These are phyloP conservation scores for Fusarium circinatum DNA, from an alignment of 2,329 filamentous ascomycete genomes.

Conservation along the genomic window DNA sequence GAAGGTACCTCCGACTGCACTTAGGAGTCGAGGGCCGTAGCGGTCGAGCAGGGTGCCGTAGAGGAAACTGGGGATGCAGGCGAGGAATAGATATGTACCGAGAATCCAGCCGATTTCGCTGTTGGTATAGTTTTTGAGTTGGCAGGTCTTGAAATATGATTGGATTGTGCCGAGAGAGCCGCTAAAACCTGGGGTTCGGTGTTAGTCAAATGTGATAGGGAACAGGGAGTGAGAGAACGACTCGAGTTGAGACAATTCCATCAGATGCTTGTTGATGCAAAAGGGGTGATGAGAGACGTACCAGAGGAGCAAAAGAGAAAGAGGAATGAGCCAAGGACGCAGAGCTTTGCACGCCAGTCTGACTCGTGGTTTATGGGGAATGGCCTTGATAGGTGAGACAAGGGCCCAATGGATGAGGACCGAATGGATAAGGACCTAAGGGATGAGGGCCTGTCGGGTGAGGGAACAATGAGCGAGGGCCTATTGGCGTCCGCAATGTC, in stretches of 20 bases:
- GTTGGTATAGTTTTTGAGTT: slow-evolving; percentile 52
- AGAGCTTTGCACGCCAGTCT: slow-evolving; percentile 17
- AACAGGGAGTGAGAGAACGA: not conserved
- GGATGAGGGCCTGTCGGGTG: not conserved
- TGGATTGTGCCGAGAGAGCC: slow-evolving; percentile 57
- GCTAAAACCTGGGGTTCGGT: slow-evolving; percentile 52
- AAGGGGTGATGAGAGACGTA: not conserved
- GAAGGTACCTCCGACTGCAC: slow-evolving; percentile 48
- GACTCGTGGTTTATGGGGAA: slow-evolving; percentile 4
- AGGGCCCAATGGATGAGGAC: not conserved
- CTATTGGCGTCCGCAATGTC: not conserved
- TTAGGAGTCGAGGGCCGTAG: slow-evolving; percentile 54
- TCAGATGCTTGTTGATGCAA: too few relatives aligned
- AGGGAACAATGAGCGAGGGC: not conserved
- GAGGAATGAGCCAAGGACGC: slow-evolving; percentile 26
- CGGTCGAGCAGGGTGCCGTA: slow-evolving; percentile 58
- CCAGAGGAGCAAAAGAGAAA: slow-evolving; percentile 13
- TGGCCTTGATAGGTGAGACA: not conserved
- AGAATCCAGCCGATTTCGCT: slow-evolving; percentile 60
- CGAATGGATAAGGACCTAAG: not conserved
- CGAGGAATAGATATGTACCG: slow-evolving; percentile 55
- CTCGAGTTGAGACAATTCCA: too few relatives aligned
- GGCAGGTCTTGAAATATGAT: slow-evolving; percentile 55
- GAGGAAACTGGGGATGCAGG: slow-evolving; percentile 52
- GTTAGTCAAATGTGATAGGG: not conserved